Evolutionary conservation across 768 basidiomycete species (phyloP), one percentile per base, ranked within the genome.

Genomic region (Suillus subluteus): DNA sequence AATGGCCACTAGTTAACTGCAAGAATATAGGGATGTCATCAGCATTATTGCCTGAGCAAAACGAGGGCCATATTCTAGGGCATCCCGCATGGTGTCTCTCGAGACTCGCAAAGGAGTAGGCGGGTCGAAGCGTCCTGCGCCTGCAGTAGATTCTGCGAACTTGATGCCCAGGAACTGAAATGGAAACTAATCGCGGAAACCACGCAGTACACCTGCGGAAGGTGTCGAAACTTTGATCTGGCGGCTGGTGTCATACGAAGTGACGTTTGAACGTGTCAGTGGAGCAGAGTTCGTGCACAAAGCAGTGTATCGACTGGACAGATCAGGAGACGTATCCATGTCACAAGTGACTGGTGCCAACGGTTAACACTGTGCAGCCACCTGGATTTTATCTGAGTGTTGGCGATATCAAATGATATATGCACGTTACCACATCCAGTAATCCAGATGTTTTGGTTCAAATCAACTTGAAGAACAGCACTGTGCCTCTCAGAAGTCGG

Each of bases 211-310:
- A 21, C 72, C 73, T 6, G 70, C 72, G 44, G 50, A 63, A 5
- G 64, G 62, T 35, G 73, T 71, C 2, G 38, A 58, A 16, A 71
- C 62, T 1, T 69, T 63, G 26, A 67, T 69, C 46, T 73, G 69
- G 46, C 65, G 55, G 16, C 68, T 43, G 12, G 41, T 69, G 30
- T 74, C 71, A 23, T 66, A 54, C 62, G 66, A 62, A 6, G 69
- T 66, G 43, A 68, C 65, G n/a, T 74, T 73, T n/a, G 69, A 70
- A 58, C 67, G 70, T n/a, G 68, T 66, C 50, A 75, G 44, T 0
- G 67, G 70, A 37, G 67, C 70, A 18, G 74, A 69, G 37, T 75
- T 73, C 21, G 67, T 68, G 54, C 70, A 73, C 16, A 74, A 68
- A 4, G 63, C 65, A 3, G 68, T 67, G 15, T 71, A 66, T 12